These are phyloP conservation scores for Parastagonospora avenae DNA, from an alignment of 2,329 filamentous ascomycete species.

Conservation along the genomic window DNA sequence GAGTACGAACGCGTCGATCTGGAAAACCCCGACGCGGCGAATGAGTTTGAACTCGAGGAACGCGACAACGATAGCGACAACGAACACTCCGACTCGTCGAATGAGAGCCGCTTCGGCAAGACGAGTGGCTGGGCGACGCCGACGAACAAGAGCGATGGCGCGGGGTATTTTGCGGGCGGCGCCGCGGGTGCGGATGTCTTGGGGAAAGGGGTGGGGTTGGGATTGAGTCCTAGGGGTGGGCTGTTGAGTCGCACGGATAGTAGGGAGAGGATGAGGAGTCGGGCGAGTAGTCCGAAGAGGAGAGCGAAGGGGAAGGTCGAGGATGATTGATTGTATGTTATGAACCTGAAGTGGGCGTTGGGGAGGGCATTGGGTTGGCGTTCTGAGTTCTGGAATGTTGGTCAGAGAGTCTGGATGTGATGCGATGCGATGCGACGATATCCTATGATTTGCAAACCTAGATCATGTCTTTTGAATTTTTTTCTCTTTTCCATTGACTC, in stretches of 20 bases:
- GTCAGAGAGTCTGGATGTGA: too few relatives aligned
- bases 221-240: conserved; percentile 62
- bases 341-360: background rate
- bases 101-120: conserved; percentile 61
- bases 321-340: conserved; percentile 17
- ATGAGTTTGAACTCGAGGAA: conserved; percentile 73
- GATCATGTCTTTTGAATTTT: too few relatives aligned
- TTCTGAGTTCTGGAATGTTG: too few relatives aligned
- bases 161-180: conserved; percentile 24
- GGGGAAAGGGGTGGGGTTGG: conserved; percentile 38
- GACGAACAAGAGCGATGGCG: conserved; percentile 54
- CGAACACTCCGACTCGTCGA: conserved; percentile 65
- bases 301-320: conserved; percentile 18
- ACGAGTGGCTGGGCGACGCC: conserved; percentile 73
- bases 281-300: conserved; percentile 56
- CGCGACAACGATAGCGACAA: conserved; percentile 58
- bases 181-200: conserved; percentile 23
- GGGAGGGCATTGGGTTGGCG: background rate
- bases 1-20: conserved; percentile 74
- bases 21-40: conserved; percentile 72
- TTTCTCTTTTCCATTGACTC: too few relatives aligned
- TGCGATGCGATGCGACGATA: too few relatives aligned
- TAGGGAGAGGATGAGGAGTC: conserved; percentile 71
- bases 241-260: conserved; percentile 84
- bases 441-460: too few relatives aligned